phyloP scores from a whole-genome alignment of 331 rosid genomes.

The Telfairia occidentalis region DNA sequence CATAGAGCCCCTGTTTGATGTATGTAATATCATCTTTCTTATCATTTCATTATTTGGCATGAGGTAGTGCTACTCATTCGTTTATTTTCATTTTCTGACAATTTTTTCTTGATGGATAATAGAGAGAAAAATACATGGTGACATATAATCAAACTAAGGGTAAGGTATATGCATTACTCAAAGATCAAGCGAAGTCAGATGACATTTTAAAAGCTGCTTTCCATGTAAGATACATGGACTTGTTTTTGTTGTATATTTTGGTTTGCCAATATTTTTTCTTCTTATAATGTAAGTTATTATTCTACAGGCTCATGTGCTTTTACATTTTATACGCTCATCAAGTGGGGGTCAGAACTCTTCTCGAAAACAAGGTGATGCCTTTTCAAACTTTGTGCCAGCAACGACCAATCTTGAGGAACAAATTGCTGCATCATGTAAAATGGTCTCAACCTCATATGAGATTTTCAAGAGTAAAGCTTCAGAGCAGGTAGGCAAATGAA shows the following conservation, averaged over 20 bases:
- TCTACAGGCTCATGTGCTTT: constrained; percentile 86
- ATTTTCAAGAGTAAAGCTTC: constrained; percentile 69
- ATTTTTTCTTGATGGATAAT: constrained; percentile 24
- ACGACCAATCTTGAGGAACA: constrained; percentile 47
- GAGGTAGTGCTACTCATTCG: neutral
- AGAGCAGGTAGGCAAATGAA: constrained; percentile 58
- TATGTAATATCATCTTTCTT: constrained; percentile 15
- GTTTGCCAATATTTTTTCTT: neutral
- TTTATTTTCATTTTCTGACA: neutral
- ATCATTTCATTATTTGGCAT: neutral
- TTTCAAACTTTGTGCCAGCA: constrained; percentile 23
- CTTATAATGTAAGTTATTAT: constrained; percentile 16
- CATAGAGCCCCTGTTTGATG: constrained; percentile 74
- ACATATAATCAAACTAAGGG: constrained; percentile 73
- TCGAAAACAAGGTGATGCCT: constrained; percentile 28
- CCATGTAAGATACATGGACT: constrained; percentile 57
- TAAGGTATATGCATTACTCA: constrained; percentile 83
- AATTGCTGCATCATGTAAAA: constrained; percentile 66
- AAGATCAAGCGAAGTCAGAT: constrained; percentile 89
- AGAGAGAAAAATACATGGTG: constrained; percentile 83
- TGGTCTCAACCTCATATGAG: constrained; percentile 57
- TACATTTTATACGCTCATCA: constrained; percentile 54
- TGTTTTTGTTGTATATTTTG: constrained; percentile 4
- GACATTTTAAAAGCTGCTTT: constrained; percentile 94
- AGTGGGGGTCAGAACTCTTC: constrained; percentile 22